Evolutionary conservation across 2,329 filamentous ascomycete species (phyloP).

Genomic region (Helotiales sp.): DNA sequence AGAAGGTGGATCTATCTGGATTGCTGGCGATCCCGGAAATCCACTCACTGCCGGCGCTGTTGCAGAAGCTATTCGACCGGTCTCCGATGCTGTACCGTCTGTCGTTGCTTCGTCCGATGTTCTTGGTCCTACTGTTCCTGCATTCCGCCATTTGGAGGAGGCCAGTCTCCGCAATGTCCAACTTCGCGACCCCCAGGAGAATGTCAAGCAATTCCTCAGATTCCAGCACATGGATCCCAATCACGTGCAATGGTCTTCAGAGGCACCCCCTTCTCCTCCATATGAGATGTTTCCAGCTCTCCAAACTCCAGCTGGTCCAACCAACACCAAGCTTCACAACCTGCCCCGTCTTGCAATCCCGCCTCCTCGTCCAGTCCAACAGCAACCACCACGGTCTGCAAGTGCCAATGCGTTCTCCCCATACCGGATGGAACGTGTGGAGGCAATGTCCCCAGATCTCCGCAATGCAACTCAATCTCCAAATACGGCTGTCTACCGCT

Average conservation of each 20-base stretch:
- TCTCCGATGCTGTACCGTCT: conserved; percentile 78
- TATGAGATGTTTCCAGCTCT: conserved; percentile 64
- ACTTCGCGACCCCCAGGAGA: conserved; percentile 84
- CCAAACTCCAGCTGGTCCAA: conserved; percentile 42
- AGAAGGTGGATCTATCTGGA: conserved; percentile 71
- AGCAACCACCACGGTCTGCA: conserved; percentile 37
- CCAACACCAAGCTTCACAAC: conserved; percentile 58
- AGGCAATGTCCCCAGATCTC: conserved; percentile 59
- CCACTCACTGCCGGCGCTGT: conserved; percentile 64
- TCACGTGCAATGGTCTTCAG: conserved; percentile 46
- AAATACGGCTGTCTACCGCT: conserved; percentile 69
- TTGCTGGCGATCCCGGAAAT: conserved; percentile 81
- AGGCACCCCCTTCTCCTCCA: conserved; percentile 72
- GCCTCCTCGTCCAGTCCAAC: conserved; percentile 37
- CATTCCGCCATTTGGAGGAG: conserved; percentile 74
- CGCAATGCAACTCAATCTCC: conserved; percentile 56
- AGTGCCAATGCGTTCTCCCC: conserved; percentile 50
- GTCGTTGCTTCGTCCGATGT: conserved; percentile 91
- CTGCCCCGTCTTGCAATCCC: conserved; percentile 69
- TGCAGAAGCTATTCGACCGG: conserved; percentile 57
- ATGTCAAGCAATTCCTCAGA: conserved; percentile 86
- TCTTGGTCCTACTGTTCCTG: conserved; percentile 71
- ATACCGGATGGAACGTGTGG: conserved; percentile 57
- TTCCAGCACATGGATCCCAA: conserved; percentile 73
- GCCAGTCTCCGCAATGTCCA: conserved; percentile 72